Conservation (phyloP, 495 filamentous ascomycete genomes). For the Hypoxylon perforatum region DNA sequence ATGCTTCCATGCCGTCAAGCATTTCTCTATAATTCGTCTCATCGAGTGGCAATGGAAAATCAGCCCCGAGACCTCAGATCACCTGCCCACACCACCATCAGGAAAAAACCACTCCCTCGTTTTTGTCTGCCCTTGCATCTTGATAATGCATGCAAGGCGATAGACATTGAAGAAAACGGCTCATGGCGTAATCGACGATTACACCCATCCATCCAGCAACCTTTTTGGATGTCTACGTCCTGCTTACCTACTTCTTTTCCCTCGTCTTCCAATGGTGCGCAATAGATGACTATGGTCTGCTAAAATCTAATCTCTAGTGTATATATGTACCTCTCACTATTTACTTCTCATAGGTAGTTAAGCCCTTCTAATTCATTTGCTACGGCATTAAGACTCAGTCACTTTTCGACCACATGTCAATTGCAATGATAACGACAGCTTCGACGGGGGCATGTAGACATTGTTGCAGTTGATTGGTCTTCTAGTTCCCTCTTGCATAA, state of each 20-base stretch:
- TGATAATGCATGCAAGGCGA: constrained; percentile 36
- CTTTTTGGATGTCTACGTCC: constrained; percentile 8
- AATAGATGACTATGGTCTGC: constrained; percentile 1
- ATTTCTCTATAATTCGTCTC: constrained; percentile 35
- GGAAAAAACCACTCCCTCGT: constrained; percentile 30
- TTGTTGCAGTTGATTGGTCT: constrained; percentile 11
- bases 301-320: constrained; percentile 1
- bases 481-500: constrained; percentile 21
- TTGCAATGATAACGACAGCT: constrained; percentile 3
- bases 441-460: constrained; percentile 3
- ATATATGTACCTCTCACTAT: background rate
- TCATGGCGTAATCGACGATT: constrained; percentile 32
- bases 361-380: background rate
- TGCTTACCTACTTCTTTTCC: background rate
- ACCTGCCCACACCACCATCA: constrained; percentile 34
- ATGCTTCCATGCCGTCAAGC: constrained; percentile 12
- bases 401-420: background rate
- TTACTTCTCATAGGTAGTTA: too few relatives aligned
- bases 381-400: constrained; percentile 3
- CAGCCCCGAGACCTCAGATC: constrained; percentile 33
- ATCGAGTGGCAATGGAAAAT: constrained; percentile 32
- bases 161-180: constrained; percentile 35
- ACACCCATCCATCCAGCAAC: constrained; percentile 2
- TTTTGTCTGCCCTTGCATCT: constrained; percentile 35
- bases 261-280: background rate